Base-by-base conservation (phyloP, 1,284 basidiomycete genomes). In the Sanghuangporus weigelae region DNA sequence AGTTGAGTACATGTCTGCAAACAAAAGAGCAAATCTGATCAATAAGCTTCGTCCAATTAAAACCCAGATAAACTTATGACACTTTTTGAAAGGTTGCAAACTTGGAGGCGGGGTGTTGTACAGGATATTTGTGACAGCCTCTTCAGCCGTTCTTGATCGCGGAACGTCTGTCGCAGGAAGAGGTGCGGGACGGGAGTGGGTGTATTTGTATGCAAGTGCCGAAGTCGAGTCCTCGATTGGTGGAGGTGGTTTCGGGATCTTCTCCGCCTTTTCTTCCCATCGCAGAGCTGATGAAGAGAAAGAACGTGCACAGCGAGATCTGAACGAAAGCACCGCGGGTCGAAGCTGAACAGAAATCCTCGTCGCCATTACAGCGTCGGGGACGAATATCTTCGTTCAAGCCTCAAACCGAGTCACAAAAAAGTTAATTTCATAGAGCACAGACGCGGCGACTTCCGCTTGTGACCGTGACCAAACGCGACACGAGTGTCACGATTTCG, bases 21-120 rank as follows among this genome's bases (percentile, higher is more conserved):
- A 51, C 40, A 23, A 49, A 12, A 50, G 49, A 44, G 38, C 64
- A 26, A 48, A 14, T 35, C 46, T 26, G 62, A 56, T n/a, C 26
- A 56, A 35, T 8, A 60, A 50, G 44, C 14, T 57, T 65, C 21
- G 49, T 63, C 67, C 12, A 53, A 58, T 44, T 62, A 39, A 65
- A 16, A 46, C 44, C 44, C 7, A 19, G 48, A 35, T 55, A 59
- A 42, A 36, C 59, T 51, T 35, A 51, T 79, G 84, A 66, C 68
- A 95, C 92, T 93, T 93, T 84, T 97, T 98, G 79, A 90, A 97
- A 1, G 96, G 96, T 74, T 97, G 93, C 61, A 89, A 77, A 73
- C 89, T 94, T 1, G 95, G 95, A 19, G 95, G 92, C 7, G 95
- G 95, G 7, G 96, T 98, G 75, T 98, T 98, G 79, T 96, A 97